Percentiles rank a stretch among this genome's conserved stretches.
These are phyloP conservation scores for Botrytis aclada DNA, from an alignment of 2,329 filamentous ascomycete species.

Conservation along the genomic window DNA sequence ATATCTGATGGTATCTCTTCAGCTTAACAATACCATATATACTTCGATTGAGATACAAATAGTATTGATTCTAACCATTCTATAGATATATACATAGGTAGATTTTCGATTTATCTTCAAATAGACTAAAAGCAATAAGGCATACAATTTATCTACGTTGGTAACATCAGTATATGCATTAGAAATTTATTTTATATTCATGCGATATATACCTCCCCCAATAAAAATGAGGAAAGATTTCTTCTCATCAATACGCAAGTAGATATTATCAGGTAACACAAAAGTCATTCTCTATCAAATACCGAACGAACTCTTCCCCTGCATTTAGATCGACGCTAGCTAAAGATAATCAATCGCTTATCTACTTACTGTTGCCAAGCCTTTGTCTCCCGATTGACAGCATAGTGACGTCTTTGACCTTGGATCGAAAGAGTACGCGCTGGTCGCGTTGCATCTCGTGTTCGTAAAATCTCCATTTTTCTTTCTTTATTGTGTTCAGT, in stretches of 20 bases:
- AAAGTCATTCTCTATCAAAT: neutral
- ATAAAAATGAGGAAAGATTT: neutral
- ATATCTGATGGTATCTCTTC: no score
- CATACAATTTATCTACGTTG: no score
- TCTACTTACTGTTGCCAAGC: neutral
- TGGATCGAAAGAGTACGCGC: slow-evolving; percentile 1
- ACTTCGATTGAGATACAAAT: no score
- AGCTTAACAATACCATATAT: no score
- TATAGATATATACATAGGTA: no score
- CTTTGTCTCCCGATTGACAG: neutral
- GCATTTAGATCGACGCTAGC: slow-evolving; percentile 1
- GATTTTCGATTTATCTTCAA: no score
- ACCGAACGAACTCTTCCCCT: neutral
- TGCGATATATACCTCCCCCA: no score
- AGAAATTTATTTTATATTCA: no score
- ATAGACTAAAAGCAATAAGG: no score
- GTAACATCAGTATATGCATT: no score
- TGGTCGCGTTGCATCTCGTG: neutral
- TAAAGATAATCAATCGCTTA: neutral
- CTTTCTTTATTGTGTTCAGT: neutral
- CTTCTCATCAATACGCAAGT: neutral
- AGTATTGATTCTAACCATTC: no score
- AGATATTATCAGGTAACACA: neutral
- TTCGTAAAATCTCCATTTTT: neutral
- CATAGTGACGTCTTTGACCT: slow-evolving; percentile 2